Evolutionary conservation across 2,329 filamentous ascomycete species (phyloP), one percentile per base, ranked within the genome.

Genomic region (Biscogniauxia sp.): DNA sequence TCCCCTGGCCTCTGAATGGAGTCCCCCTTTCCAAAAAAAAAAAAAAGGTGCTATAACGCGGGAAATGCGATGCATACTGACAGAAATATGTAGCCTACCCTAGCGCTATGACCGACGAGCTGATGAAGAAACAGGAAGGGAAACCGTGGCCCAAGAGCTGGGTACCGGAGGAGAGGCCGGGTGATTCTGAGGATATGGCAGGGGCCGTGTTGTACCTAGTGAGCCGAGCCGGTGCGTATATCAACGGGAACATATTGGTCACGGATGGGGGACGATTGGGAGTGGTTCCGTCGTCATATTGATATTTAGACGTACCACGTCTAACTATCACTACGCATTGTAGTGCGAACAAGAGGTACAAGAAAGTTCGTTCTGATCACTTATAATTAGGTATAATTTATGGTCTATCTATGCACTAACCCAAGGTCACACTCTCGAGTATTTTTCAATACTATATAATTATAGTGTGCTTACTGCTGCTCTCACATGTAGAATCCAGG

Each of bases 211-310:
- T 87, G 54, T 87, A 79, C 74, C 71, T 86, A 66, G 78, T 78
- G 1, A 79, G 78, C 53, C 70, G 75, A 53, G 80, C 82, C 2
- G 83, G 83, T 3, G 80, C 79, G 1, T 86, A 83, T 68, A 62
- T 83, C 59, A 85, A 84, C 70, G 83, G 82, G 5, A 80, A 78
- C 64, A 79, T 84, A 2, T 68, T 84, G 50, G 70, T 85, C 8
- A 78, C 78, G 1, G 84, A 86, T 71, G 83, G 84, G 51, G 83
- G 83, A 1, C 73, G 80, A 45, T 56, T 84, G 11, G 55, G 64
- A 4, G 57, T 70, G 5, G 0, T 68, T 15, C 69, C 69, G 4
- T 62, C 68, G 6, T 11, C 64, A 6, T 71, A 70, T 56, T 72
- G 45, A 62, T 37, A 19, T 3, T 17, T 45, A 25, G 11, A 49